Percentiles rank a stretch among this genome's conserved stretches.
phyloP scores from a whole-genome alignment of 345 rosid species.

The Erysimum cheiranthoides region DNA sequence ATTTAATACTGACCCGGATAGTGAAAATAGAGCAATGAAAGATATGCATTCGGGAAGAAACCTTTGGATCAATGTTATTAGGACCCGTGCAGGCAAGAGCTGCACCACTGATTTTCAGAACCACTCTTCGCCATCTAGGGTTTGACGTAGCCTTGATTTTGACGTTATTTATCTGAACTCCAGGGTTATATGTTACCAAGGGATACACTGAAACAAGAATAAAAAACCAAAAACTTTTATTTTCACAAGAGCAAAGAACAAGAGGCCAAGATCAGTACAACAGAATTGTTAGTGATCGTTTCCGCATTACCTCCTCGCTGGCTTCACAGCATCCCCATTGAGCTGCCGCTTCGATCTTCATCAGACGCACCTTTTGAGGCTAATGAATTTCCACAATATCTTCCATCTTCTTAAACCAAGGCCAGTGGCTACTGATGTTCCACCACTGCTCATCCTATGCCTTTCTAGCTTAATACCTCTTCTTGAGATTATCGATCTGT shows the following conservation, averaged over 20 bases:
- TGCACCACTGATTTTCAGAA: conserved; percentile 86
- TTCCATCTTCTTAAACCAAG: conserved; percentile 89
- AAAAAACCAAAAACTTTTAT: not conserved
- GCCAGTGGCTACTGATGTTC: conserved; percentile 75
- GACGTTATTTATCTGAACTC: conserved; percentile 50
- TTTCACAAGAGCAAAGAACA: conserved; percentile 10
- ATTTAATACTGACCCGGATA: conserved; percentile 6
- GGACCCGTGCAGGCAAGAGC: conserved; percentile 80
- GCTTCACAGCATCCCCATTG: conserved; percentile 54
- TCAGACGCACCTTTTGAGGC: conserved; percentile 52
- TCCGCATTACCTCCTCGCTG: conserved; percentile 59
- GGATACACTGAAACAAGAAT: conserved; percentile 54
- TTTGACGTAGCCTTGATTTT: conserved; percentile 59
- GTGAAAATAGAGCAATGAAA: conserved; percentile 15
- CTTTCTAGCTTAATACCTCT: conserved; percentile 86
- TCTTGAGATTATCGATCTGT: conserved; percentile 91
- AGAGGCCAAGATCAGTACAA: not conserved
- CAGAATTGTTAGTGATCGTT: not conserved
- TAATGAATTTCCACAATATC: conserved; percentile 67
- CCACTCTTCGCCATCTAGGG: conserved; percentile 89
- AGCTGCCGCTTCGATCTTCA: conserved; percentile 59
- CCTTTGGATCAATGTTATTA: conserved; percentile 85
- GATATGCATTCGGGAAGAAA: conserved; percentile 33
- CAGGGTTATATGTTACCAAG: conserved; percentile 53
- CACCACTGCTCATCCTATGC: conserved; percentile 70